Evolutionary conservation across 169 alveolate genomes (phyloP), one percentile per base, ranked within the genome.

Genomic region (Plasmodium vivax): DNA sequence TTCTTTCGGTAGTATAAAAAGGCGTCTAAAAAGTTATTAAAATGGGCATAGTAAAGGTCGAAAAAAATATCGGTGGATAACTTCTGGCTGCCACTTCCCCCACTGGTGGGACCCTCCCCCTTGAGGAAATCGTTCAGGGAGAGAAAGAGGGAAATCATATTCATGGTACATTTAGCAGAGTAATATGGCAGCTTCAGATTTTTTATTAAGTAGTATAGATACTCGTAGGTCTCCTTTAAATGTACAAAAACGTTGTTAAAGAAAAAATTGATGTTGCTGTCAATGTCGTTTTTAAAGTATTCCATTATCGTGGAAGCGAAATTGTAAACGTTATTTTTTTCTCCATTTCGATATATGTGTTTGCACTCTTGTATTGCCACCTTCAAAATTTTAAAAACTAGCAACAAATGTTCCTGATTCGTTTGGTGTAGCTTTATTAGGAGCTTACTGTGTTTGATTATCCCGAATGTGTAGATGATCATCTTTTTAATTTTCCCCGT

Each of bases 141-240:
- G 4, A 92, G 77, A 82, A 92, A 92, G n/a, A 92, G n/a, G 23
- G 95, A 92, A n/a, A 92, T 92, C 43, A 92, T 92, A 92, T 92
- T 92, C 81, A 92, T 92, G 30, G 95, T 92, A 83, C 75, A 92
- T 56, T 92, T 92, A 9, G 95, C 19, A 34, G 95, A 81, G 32
- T 92, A 92, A 72, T 82, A 92, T 7, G 95, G 95, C 30, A 92
- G 77, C 30, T 92, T 92, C 72, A 72, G 45, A 92, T 81, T 92
- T 73, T 92, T 92, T 23, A 92, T 27, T 45, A 92, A 12, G 77
- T 82, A 92, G 83, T 82, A 92, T n/a, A 92, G 68, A 72, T 92
- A 92, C 56, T 92, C 95, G 84, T 82, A 92, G 51, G 95, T 92
- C 38, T 92, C 95, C 56, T 92, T 92, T 82, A 92, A 56, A 92